Evolutionary conservation across 164 flowering plant genomes (phyloP).

Genomic region (Stephania japonica): DNA sequence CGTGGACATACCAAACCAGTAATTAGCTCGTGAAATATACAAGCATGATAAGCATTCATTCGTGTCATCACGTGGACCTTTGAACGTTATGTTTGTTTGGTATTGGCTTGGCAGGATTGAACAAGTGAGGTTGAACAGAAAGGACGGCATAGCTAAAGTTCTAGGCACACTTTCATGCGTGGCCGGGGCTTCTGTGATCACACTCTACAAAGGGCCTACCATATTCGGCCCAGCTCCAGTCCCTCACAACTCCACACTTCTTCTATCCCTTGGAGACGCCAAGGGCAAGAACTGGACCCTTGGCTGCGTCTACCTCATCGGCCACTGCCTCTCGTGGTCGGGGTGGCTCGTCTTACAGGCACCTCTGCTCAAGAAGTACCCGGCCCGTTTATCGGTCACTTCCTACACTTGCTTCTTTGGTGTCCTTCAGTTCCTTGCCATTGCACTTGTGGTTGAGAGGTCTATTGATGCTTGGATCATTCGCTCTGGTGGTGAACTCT

Average conservation of each 20-base stretch:
- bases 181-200: constrained; percentile 86
- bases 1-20: no score
- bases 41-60: no score
- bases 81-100: background rate
- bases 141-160: constrained; percentile 81
- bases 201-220: constrained; percentile 86
- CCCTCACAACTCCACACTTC: constrained; percentile 14
- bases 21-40: no score
- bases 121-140: constrained; percentile 63
- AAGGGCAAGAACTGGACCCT: constrained; percentile 86
- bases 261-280: constrained; percentile 56
- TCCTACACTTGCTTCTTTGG: constrained; percentile 96
- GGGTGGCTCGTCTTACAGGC: constrained; percentile 95
- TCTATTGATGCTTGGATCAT: constrained; percentile 67
- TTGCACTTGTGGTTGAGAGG: constrained; percentile 66
- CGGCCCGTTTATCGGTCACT: constrained; percentile 90
- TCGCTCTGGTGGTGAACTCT: constrained; percentile 74
- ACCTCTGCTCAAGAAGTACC: constrained; percentile 91
- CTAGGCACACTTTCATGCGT: constrained; percentile 70
- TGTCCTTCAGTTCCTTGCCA: constrained; percentile 69
- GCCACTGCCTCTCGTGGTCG: constrained; percentile 97
- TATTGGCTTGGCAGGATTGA: constrained; percentile 58
- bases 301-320: constrained; percentile 83
- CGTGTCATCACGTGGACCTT: background rate
- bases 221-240: constrained; percentile 57